Percentiles rank a stretch among this genome's conserved stretches.
These are phyloP conservation scores for Trametes versicolor DNA, from an alignment of 1,284 basidiomycete genomes.

Conservation along the genomic window DNA sequence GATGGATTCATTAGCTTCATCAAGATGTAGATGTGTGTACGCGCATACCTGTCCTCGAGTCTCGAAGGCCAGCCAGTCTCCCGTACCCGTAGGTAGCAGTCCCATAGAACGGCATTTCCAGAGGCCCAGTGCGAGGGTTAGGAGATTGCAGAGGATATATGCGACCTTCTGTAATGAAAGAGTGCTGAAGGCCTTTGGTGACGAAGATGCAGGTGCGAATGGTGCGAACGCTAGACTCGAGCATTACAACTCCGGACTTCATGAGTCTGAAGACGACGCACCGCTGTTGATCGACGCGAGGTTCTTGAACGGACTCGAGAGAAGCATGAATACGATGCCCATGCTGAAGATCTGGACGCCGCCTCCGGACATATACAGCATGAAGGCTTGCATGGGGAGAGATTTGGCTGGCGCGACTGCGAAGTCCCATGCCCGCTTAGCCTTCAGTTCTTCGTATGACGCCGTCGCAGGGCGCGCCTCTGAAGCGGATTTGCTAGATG, in stretches of 20 bases:
- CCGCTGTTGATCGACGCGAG: slow-evolving; percentile 79
- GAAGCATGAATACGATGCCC: slow-evolving; percentile 91
- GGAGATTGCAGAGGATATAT: slow-evolving; percentile 75
- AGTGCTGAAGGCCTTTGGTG: slow-evolving; percentile 60
- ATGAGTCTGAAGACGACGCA: slow-evolving; percentile 47
- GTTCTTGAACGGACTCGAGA: slow-evolving; percentile 85
- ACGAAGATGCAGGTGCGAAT: slow-evolving; percentile 65
- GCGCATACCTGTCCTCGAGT: slow-evolving; percentile 71
- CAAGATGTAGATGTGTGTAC: neutral
- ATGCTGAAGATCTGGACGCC: slow-evolving; percentile 95
- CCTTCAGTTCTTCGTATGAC: slow-evolving; percentile 75
- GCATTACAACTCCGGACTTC: neutral
- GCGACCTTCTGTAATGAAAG: slow-evolving; percentile 73
- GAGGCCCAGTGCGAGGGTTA: slow-evolving; percentile 82
- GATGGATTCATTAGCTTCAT: neutral
- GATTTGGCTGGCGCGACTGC: slow-evolving; percentile 87
- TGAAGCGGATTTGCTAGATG: slow-evolving; percentile 51
- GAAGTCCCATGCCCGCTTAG: slow-evolving; percentile 88
- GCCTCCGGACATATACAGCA: slow-evolving; percentile 96
- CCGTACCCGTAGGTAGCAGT: slow-evolving; percentile 85
- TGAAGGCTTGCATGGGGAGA: slow-evolving; percentile 94
- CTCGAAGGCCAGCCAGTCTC: slow-evolving; percentile 94
- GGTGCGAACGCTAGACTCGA: slow-evolving; percentile 64
- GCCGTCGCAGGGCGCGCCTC: too few relatives aligned
- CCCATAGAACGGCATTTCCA: slow-evolving; percentile 95